Evolutionary conservation across 106 monocot species (phyloP).

Genomic region (Dactylorhiza incarnata): DNA sequence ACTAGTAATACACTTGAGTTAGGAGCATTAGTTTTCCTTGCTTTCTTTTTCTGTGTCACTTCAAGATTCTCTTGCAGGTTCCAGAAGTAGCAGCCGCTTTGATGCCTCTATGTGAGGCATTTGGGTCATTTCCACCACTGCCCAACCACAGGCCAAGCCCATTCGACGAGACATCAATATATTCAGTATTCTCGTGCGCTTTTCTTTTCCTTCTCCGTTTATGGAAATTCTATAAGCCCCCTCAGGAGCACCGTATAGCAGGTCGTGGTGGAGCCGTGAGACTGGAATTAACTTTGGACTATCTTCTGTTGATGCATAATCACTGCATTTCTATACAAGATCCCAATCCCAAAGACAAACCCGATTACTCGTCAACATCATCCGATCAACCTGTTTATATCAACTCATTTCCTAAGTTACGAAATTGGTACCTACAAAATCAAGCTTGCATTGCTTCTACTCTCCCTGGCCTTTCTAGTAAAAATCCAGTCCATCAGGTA

Average conservation of each 20-base stretch:
- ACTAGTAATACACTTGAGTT: background rate
- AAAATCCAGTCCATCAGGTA: constrained; percentile 65
- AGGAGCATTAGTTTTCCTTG: background rate
- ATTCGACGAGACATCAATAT: constrained; percentile 52
- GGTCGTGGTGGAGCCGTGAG: constrained; percentile 53
- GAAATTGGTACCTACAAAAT: constrained; percentile 83
- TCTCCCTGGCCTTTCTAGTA: constrained; percentile 53
- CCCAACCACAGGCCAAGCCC: constrained; percentile 33
- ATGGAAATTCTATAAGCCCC: constrained; percentile 91
- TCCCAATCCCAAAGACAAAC: constrained; percentile 16
- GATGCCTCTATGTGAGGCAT: constrained; percentile 86
- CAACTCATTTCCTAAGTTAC: constrained; percentile 77
- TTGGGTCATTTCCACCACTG: constrained; percentile 68
- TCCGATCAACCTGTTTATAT: constrained; percentile 58
- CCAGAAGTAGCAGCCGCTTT: constrained; percentile 87
- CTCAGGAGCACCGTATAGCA: constrained; percentile 55
- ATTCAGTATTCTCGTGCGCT: constrained; percentile 88
- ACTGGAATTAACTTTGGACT: constrained; percentile 73
- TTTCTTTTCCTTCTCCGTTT: constrained; percentile 90
- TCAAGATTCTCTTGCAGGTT: constrained; percentile 32
- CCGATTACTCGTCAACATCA: background rate
- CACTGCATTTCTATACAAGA: constrained; percentile 27
- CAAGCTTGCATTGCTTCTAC: constrained; percentile 90
- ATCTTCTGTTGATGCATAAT: constrained; percentile 71
- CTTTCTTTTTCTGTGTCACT: background rate